phyloP scores from a whole-genome alignment of 768 basidiomycete genomes.

The Leccinum disarticulatum region DNA sequence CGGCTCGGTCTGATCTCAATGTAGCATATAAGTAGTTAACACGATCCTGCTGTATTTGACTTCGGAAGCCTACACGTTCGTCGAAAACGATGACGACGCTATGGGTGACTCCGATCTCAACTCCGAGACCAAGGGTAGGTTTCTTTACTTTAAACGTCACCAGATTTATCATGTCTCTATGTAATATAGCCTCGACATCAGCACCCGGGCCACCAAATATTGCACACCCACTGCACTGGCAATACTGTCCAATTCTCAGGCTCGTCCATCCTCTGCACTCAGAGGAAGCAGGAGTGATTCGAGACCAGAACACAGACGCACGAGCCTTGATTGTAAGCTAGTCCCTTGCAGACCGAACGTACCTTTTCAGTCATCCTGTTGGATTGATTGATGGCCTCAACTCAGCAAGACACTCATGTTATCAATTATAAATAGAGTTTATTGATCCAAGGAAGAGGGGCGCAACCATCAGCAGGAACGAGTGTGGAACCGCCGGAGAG shows the following conservation, averaged over 20 bases:
- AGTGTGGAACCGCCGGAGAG: conserved; percentile 45
- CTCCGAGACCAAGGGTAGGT: too few relatives aligned
- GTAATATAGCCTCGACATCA: conserved; percentile 15
- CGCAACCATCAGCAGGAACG: conserved; percentile 44
- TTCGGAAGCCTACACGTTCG: too few relatives aligned
- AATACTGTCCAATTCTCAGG: conserved; percentile 8
- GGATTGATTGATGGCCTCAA: conserved; percentile 25
- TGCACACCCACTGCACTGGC: neutral
- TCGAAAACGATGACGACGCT: too few relatives aligned
- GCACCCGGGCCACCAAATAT: neutral
- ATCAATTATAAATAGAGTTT: conserved; percentile 26
- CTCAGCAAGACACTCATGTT: conserved; percentile 4
- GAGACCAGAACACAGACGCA: conserved; percentile 7
- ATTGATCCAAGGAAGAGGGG: conserved; percentile 31
- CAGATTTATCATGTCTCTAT: neutral
- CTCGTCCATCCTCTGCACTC: conserved; percentile 15
- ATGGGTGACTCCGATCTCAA: too few relatives aligned
- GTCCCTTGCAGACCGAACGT: neutral
- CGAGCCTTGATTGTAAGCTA: conserved; percentile 19
- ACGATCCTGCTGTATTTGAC: too few relatives aligned
- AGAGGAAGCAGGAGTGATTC: conserved; percentile 1
- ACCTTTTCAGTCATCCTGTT: neutral
- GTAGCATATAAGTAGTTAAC: too few relatives aligned
- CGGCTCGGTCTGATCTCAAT: too few relatives aligned
- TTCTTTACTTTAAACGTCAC: too few relatives aligned